These are phyloP conservation scores for Vitis hybrid DNA, from an alignment of 177 flowering plant genomes.

Conservation along the genomic window DNA sequence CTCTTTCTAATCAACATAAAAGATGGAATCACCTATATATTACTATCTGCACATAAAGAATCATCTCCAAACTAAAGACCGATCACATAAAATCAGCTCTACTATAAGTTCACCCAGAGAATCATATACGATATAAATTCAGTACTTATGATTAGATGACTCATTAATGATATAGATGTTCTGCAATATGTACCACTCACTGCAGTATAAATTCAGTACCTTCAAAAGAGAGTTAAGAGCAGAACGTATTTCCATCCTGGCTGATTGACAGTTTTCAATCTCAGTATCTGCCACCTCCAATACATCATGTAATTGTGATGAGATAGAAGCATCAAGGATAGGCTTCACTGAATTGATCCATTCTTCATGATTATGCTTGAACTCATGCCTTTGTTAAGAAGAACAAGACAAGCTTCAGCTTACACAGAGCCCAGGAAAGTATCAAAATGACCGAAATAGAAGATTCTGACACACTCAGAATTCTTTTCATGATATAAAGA, in stretches of 20 bases:
- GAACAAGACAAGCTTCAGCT: background rate
- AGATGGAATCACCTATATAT: too few species aligned
- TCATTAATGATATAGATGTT: background rate
- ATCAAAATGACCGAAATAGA: background rate
- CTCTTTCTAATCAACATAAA: too few species aligned
- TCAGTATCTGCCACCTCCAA: slow-evolving; percentile 37
- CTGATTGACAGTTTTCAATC: slow-evolving; percentile 40
- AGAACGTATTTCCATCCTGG: slow-evolving; percentile 61
- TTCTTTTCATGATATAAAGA: background rate
- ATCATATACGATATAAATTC: background rate
- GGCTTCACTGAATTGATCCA: slow-evolving; percentile 72
- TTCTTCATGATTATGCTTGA: slow-evolving; percentile 64
- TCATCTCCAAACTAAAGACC: too few species aligned
- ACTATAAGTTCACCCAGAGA: background rate
- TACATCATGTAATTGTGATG: slow-evolving; percentile 33
- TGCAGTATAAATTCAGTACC: slow-evolving; percentile 38
- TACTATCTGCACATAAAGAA: too few species aligned
- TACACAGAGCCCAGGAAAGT: background rate
- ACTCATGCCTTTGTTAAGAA: slow-evolving; percentile 60
- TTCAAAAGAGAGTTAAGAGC: slow-evolving; percentile 73
- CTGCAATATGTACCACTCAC: background rate
- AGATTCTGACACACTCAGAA: background rate
- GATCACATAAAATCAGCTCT: background rate
- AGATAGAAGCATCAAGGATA: slow-evolving; percentile 42
- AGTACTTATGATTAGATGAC: background rate